Evolutionary conservation across 2,329 filamentous ascomycete species (phyloP), one percentile per base, ranked within the genome.

Genomic region (Phyllosticta capitalensis): DNA sequence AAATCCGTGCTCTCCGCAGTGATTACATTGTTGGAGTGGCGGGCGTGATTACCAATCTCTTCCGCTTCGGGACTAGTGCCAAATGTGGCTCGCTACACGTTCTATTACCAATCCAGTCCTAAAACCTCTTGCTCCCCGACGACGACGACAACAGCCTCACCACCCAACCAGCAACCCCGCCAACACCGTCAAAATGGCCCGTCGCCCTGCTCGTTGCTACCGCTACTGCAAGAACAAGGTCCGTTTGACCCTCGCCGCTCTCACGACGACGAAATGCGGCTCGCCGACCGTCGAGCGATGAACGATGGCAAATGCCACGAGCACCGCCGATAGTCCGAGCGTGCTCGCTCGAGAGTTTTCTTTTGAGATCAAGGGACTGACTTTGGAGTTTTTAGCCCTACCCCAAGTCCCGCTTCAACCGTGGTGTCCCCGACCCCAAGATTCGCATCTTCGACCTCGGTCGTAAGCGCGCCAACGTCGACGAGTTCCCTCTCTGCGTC

Each of bases 161-260:
- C 24, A 28, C 24, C 54, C 75, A 70, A 72, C 73, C 73, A 76
- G 68, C 69, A 72, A 68, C 71, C 72, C 65, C 74, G 80, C 84
- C 59, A 14, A 50, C 50, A 52, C 83, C 80, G 84, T 87, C 87
- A 92, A 87, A 84, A 99, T 99, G 94, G 94, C 94, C 77, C 91
- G 94, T 81, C 91, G 94, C 89, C 94, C 94, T 77, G 94, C 94
- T 76, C 89, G 94, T 84, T 99, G 94, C 84, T 99, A 96, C 87
- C 88, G 94, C 77, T 99, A 99, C 89, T 99, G 94, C 92, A 99
- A 99, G 90, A 99, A 97, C 88, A 96, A 96, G 91, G 91, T 95
- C 78, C 81, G 88, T 30, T 59, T 38, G 48, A 24, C 33, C 30
- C 55, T 24, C 22, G 19, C 22, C 26, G 38, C 24, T 21, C 45